Conservation (phyloP, 805 yeast genomes). For the Ogataea dorogensis region DNA sequence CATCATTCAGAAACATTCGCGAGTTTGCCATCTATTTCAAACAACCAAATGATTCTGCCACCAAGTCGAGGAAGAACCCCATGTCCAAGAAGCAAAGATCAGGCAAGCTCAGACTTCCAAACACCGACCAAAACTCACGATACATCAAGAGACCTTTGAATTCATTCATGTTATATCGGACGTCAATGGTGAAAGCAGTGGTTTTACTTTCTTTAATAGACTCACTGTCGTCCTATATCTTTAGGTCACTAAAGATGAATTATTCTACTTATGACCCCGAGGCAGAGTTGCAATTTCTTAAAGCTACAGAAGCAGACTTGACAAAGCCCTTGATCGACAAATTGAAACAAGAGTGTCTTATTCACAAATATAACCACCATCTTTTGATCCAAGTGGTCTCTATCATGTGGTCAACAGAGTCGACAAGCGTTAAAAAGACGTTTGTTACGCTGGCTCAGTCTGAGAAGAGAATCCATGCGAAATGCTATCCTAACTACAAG, state of each 20-base stretch:
- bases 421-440: constrained; percentile 33
- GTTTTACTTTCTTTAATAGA: constrained; percentile 29
- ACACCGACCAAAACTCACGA: constrained; percentile 4
- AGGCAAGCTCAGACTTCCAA: constrained; percentile 2
- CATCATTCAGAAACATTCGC: constrained; percentile 21
- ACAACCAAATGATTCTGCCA: constrained; percentile 20
- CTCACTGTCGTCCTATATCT: constrained; percentile 22
- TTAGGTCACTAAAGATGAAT: constrained; percentile 18
- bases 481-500: constrained; percentile 44
- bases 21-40: constrained; percentile 28
- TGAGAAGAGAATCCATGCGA: constrained; percentile 42
- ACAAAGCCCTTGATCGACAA: constrained; percentile 8
- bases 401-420: constrained; percentile 45
- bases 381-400: constrained; percentile 42
- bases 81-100: constrained; percentile 8
- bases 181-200: constrained; percentile 42
- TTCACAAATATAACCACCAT: constrained; percentile 41
- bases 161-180: constrained; percentile 47
- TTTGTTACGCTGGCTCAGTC: constrained; percentile 39
- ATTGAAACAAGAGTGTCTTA: constrained; percentile 14
- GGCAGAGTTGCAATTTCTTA: constrained; percentile 18
- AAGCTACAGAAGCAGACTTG: constrained; percentile 11
- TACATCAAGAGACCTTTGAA: constrained; percentile 46
- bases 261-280: constrained; percentile 19
- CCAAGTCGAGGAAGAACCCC: constrained; percentile 10